Conservation (phyloP, 768 basidiomycete species). For the Mycena vitilis region DNA sequence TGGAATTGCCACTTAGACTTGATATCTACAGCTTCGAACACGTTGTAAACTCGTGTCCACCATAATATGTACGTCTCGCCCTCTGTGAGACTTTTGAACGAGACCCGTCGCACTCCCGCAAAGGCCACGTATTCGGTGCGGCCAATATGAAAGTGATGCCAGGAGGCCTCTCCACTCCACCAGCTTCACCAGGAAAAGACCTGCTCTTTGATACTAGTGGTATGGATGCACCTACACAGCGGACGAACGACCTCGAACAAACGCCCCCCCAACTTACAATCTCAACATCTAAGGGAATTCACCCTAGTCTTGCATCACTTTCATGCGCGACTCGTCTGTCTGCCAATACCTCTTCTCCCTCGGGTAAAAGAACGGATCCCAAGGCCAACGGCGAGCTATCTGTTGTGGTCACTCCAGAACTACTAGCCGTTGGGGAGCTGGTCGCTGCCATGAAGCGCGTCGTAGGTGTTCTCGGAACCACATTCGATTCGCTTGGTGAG, state of each 20-base stretch:
- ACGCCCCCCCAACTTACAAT: conserved; percentile 20
- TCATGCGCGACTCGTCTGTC: conserved; percentile 28
- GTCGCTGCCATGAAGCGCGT: conserved; percentile 59
- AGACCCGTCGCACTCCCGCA: conserved; percentile 9
- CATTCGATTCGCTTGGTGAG: conserved; percentile 58
- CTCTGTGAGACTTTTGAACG: not conserved
- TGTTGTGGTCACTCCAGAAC: conserved; percentile 46
- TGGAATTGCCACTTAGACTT: conserved; percentile 3
- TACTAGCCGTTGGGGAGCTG: conserved; percentile 57
- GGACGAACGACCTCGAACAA: not conserved
- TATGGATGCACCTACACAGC: not conserved
- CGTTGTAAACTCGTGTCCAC: conserved; percentile 30
- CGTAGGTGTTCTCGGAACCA: conserved; percentile 51
- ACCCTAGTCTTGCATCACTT: conserved; percentile 13
- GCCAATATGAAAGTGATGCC: conserved; percentile 29
- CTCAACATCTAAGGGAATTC: conserved; percentile 15
- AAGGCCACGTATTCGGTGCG: conserved; percentile 22
- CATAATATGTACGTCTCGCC: conserved; percentile 23
- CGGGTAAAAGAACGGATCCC: not conserved
- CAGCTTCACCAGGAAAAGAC: conserved; percentile 21
- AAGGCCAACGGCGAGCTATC: conserved; percentile 1
- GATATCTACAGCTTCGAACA: conserved; percentile 14
- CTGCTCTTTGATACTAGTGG: not conserved
- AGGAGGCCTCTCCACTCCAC: conserved; percentile 25
- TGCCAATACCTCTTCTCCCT: not conserved